phyloP scores from a whole-genome alignment of 2,329 filamentous ascomycete species.

The Beauveria caledonica region DNA sequence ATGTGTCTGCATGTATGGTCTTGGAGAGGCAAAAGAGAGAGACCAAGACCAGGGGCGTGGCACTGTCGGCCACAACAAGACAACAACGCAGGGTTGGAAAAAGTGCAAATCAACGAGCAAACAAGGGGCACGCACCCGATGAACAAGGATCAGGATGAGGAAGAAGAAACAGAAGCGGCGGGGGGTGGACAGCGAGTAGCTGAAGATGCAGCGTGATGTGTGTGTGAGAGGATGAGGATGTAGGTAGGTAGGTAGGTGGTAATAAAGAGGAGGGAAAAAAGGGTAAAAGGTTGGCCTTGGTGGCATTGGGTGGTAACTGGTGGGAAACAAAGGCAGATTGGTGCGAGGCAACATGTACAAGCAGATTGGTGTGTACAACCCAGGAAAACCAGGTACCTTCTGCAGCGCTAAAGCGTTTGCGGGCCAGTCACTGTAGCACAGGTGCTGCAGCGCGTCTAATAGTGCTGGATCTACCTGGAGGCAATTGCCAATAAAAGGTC shows the following conservation, averaged over 20 bases:
- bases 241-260: background rate
- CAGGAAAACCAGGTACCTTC: background rate
- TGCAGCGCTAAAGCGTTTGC: background rate
- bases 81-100: background rate
- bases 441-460: background rate
- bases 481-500: background rate
- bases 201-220: background rate
- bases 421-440: background rate
- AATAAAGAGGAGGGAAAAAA: constrained; percentile 4
- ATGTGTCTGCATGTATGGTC: background rate
- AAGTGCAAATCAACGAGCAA: constrained; percentile 10
- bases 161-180: background rate
- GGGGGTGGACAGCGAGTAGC: background rate
- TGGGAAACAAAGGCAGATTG: background rate
- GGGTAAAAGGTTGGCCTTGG: background rate
- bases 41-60: background rate
- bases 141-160: background rate
- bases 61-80: background rate
- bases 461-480: too few species aligned
- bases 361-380: background rate
- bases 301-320: background rate
- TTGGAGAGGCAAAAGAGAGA: background rate
- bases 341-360: background rate
- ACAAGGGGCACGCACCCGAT: background rate
- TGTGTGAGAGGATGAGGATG: background rate